Evolutionary conservation across 2,329 filamentous ascomycete species (phyloP).

Genomic region (Trichoderma aggressivum): DNA sequence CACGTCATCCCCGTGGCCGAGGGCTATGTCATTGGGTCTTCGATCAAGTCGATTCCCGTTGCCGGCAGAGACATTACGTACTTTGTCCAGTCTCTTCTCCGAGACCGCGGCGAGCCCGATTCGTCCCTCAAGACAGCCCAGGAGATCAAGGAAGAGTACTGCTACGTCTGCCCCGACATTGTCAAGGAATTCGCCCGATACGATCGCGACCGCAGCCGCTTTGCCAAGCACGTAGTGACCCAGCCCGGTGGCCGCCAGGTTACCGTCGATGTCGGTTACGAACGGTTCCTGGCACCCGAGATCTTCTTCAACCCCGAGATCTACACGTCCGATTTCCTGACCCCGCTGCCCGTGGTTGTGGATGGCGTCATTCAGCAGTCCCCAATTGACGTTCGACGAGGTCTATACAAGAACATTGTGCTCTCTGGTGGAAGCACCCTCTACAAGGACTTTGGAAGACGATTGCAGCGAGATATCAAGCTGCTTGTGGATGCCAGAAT

Average conservation of each 20-base stretch:
- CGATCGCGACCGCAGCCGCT: slow-evolving; percentile 87
- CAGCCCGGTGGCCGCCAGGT: slow-evolving; percentile 83
- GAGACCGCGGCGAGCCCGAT: slow-evolving; percentile 94
- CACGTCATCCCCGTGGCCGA: slow-evolving; percentile 98
- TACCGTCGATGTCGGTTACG: slow-evolving; percentile 90
- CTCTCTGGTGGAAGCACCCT: slow-evolving; percentile 94
- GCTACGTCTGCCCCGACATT: slow-evolving; percentile 97
- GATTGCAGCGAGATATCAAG: slow-evolving; percentile 95
- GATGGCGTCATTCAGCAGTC: slow-evolving; percentile 97
- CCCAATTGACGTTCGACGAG: slow-evolving; percentile 93
- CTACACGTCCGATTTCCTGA: slow-evolving; percentile 97
- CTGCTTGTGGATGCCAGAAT: slow-evolving; percentile 93
- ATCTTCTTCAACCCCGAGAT: slow-evolving; percentile 99
- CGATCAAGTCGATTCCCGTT: slow-evolving; percentile 98
- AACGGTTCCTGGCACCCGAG: slow-evolving; percentile 95
- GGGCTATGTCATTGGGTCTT: slow-evolving; percentile 97
- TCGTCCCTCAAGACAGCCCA: slow-evolving; percentile 96
- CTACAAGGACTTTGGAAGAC: slow-evolving; percentile 96
- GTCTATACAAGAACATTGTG: slow-evolving; percentile 99
- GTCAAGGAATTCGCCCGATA: slow-evolving; percentile 97
- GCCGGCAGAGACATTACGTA: slow-evolving; percentile 98
- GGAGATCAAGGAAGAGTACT: slow-evolving; percentile 98
- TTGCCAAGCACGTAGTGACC: slow-evolving; percentile 83
- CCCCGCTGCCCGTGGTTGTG: slow-evolving; percentile 88
- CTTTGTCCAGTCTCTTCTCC: slow-evolving; percentile 93